Evolutionary conservation across 495 filamentous ascomycete genomes (phyloP).

Genomic region (Lichenothelia convexa): DNA sequence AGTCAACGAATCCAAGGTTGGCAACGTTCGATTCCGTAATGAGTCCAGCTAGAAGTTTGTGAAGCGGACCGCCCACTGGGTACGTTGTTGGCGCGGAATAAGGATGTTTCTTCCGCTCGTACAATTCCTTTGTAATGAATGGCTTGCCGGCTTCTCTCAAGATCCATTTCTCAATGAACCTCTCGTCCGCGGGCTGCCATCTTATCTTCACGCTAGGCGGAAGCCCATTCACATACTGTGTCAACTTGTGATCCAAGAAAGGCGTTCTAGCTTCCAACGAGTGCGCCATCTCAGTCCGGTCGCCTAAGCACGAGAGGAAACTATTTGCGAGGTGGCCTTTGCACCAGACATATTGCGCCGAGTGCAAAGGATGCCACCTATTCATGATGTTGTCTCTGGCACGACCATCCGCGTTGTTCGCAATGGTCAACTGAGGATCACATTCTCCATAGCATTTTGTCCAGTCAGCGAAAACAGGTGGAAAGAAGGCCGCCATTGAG

Average conservation of each 20-base stretch:
- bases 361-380: conserved; percentile 33
- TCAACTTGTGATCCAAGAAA: conserved; percentile 33
- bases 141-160: conserved; percentile 30
- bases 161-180: conserved; percentile 30
- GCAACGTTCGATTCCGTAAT: conserved; percentile 25
- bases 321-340: conserved; percentile 25
- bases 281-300: conserved; percentile 35
- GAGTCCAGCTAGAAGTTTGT: conserved; percentile 17
- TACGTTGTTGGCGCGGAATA: conserved; percentile 9
- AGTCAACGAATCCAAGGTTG: conserved; percentile 26
- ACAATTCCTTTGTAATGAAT: conserved; percentile 32
- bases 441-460: conserved; percentile 2
- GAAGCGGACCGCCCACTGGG: conserved; percentile 19
- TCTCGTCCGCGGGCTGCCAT: conserved; percentile 13
- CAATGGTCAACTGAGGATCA: conserved; percentile 8
- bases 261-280: conserved; percentile 29
- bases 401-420: conserved; percentile 13
- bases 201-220: conserved; percentile 30
- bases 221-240: conserved; percentile 28
- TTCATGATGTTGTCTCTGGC: conserved; percentile 16
- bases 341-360: conserved; percentile 26
- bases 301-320: conserved; percentile 27
- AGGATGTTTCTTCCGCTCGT: conserved; percentile 25
- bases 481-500: conserved; percentile 24
- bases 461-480: conserved; percentile 10